These are phyloP conservation scores for Lentithecium fluviatile DNA, from an alignment of 495 filamentous ascomycete species.

Conservation along the genomic window DNA sequence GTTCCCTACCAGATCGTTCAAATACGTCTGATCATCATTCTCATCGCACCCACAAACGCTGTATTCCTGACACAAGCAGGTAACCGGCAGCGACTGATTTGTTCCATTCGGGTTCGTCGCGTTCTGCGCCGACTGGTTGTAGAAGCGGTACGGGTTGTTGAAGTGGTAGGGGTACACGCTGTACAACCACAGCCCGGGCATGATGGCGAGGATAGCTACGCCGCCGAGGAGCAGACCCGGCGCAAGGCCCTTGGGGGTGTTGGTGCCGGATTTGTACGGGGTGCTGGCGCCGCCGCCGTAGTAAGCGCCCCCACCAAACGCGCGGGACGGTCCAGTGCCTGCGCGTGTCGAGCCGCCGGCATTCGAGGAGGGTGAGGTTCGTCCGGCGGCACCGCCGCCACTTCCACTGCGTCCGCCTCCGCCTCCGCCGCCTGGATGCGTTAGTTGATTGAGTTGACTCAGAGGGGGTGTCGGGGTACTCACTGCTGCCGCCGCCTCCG, in stretches of 20 bases:
- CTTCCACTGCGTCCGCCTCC: conserved; percentile 41
- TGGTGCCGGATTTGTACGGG: conserved; percentile 65
- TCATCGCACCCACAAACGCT: conserved; percentile 79
- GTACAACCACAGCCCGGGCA: conserved; percentile 63
- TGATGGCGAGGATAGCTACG: conserved; percentile 54
- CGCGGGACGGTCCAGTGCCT: conserved; percentile 62
- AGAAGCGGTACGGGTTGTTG: conserved; percentile 58
- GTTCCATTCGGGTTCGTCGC: conserved; percentile 42
- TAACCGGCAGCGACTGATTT: conserved; percentile 71
- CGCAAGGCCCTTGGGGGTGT: conserved; percentile 58
- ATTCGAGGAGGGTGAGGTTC: conserved; percentile 44
- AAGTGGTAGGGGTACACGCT: conserved; percentile 72
- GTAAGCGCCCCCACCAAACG: conserved; percentile 65
- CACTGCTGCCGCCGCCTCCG: conserved; percentile 48
- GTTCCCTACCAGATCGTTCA: conserved; percentile 65
- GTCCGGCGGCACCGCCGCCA: conserved; percentile 19
- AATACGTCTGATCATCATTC: conserved; percentile 59
- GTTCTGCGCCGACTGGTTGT: conserved; percentile 50
- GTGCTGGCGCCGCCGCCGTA: conserved; percentile 73
- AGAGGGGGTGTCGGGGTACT: conserved; percentile 2
- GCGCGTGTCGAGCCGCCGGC: conserved; percentile 62
- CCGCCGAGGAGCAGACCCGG: conserved; percentile 57
- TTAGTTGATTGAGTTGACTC: not conserved
- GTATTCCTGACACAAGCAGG: conserved; percentile 71
- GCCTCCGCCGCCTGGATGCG: conserved; percentile 45